Evolutionary conservation across 768 basidiomycete species (phyloP), one percentile per base, ranked within the genome.

Genomic region (Boletus insuetus): DNA sequence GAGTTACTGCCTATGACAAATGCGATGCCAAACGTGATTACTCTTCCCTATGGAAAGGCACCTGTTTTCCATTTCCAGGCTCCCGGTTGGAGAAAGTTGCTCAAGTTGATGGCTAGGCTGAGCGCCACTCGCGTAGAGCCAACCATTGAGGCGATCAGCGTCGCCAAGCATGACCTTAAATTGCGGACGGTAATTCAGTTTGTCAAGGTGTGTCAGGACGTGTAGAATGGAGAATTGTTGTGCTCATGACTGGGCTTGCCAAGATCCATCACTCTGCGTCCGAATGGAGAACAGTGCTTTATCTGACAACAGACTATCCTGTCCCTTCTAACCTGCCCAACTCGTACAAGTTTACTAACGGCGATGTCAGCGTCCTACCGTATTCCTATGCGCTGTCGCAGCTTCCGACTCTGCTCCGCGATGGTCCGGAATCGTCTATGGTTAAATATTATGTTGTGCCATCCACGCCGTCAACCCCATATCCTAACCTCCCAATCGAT

Each of bases 141-240:
- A 1, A 83, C 86, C 0, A 65, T 89, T 37, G 86, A 88, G 61
- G 84, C 87, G 1, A 70, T 87, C 59, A 81, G 83, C 1, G 69
- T 78, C 0, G 74, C 78, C 31, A 85, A 84, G 62, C 74, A 73
- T 17, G 80, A 81, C 6, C 74, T 85, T 48, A 79, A 78, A 56
- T 72, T 93, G 43, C 84, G 91, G 40, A 85, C 85, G 0, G 87
- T 92, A 0, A 72, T 93, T 52, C 90, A 92, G 63, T 90, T 92
- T 62, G 77, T 90, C 47, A 88, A 84, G 77, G 90, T 89, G 61
- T 49, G 79, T 62, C 35, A 10, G 49, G 42, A 14, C 45, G 32
- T 19, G 34, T 34, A 41, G 51, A 13, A 46, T 20, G 49, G 38
- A 35, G 26, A 47, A 11, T 0, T 14, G 12, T 35, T 11, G 11